Evolutionary conservation across 345 rosid genomes (phyloP).

Genomic region (Chamaenerion angustifolium): DNA sequence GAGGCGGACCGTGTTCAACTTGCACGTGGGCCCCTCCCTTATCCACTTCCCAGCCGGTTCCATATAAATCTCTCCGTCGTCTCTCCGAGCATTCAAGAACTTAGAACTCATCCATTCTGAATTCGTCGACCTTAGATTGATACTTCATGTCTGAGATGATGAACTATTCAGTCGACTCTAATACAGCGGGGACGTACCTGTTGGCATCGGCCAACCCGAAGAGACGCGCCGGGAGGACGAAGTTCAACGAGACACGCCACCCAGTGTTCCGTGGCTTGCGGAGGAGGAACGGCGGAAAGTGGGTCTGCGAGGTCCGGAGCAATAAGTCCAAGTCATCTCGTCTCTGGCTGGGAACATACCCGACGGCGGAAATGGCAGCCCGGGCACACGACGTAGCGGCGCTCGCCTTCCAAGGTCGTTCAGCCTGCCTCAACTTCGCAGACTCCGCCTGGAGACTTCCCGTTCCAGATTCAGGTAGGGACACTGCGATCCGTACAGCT

Average conservation of each 20-base stretch:
- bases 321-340: constrained; percentile 17
- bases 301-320: constrained; percentile 42
- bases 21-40: too few species aligned
- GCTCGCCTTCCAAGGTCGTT: constrained; percentile 25
- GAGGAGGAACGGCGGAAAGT: constrained; percentile 25
- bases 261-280: constrained; percentile 43
- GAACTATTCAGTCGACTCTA: too few species aligned
- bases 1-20: too few species aligned
- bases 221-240: constrained; percentile 48
- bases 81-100: too few species aligned
- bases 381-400: constrained; percentile 42
- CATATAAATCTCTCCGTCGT: too few species aligned
- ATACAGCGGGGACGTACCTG: too few species aligned
- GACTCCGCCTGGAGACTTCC: constrained; percentile 22
- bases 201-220: constrained; percentile 46
- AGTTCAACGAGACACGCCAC: constrained; percentile 49
- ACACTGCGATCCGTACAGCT: constrained; percentile 22
- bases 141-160: too few species aligned
- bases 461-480: constrained; percentile 13
- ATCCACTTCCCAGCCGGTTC: too few species aligned
- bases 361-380: constrained; percentile 31
- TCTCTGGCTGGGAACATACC: constrained; percentile 43
- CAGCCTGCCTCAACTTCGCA: constrained; percentile 33
- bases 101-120: too few species aligned
- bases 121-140: too few species aligned